Base-by-base conservation (phyloP, 225 moss, liverwort and hornwort genomes). In the Pseudisothecium myosuroides region DNA sequence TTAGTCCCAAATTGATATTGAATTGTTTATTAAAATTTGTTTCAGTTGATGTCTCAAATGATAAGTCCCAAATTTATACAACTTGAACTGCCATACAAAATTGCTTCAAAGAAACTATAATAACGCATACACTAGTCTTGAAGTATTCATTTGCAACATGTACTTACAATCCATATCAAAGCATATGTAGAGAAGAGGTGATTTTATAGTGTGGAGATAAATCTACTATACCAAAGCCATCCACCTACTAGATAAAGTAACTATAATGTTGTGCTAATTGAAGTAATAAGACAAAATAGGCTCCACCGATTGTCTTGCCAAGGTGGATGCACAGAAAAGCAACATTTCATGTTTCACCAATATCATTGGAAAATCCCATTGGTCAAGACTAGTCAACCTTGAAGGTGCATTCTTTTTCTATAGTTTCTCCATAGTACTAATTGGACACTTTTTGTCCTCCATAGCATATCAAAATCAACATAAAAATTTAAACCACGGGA, bases 81-180 rank as follows among this genome's bases (percentile, higher is more conserved):
- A 0, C 4, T 0, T 37, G 1, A 3, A 20, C 6, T 3, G 17
- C 18, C 7, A 36, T 5, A 36, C 36, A 65, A 64, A 64, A 34
- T 64, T 64, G 1, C 5, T 36, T 36, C 11, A 66, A 18, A 1
- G 7, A 66, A 36, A 19, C 10, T 3, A 66, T 19, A 1, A 20
- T 6, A 66, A 37, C 37, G 3, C 36, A 36, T 1, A 10, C 11
- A 66, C 5, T 5, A 66, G 3, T 66, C 22, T 68, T 12, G 1
- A 68, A 68, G 3, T 37, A n/a, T 2, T n/a, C n/a, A 68, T 68
- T 0, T 2, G 3, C 4, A 21, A 2, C 10, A 65, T 65, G 0
- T 34, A 0, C 1, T 37, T 11, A 22, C 12, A 23, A n/a, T 13
- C 1, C 4, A 0, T 24, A 24, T 24, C 2, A 69, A 5, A 39